Conservation (phyloP, 139 green algal species). For the Tetratostichococcus sp. region DNA sequence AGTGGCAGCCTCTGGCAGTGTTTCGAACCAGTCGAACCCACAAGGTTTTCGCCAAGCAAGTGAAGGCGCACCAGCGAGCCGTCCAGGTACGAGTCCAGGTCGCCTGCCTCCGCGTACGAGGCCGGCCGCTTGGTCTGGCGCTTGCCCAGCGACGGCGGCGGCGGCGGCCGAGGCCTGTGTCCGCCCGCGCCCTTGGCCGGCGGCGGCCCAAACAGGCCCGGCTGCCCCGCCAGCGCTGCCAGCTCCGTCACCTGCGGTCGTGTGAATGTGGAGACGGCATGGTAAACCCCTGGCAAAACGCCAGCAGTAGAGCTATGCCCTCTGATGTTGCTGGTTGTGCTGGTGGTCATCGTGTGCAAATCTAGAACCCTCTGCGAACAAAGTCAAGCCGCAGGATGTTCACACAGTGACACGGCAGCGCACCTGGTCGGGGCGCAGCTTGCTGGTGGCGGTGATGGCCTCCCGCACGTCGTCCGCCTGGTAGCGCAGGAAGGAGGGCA, state of each 20-base stretch:
- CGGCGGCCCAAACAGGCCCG: constrained; percentile 2
- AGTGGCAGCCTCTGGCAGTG: too few relatives aligned
- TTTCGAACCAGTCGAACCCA: too few relatives aligned
- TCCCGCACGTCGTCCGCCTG: constrained; percentile 25
- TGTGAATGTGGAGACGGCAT: too few relatives aligned
- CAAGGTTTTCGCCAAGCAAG: too few relatives aligned
- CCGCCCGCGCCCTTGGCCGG: background rate
- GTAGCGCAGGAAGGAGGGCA: constrained; percentile 36
- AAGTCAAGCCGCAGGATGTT: too few relatives aligned
- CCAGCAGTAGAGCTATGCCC: too few relatives aligned
- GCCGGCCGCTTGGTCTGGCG: background rate
- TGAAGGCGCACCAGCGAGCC: background rate
- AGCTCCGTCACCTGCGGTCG: constrained; percentile 8
- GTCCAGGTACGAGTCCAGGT: background rate
- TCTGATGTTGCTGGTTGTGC: too few relatives aligned
- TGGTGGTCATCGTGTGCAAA: too few relatives aligned
- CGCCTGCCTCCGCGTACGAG: background rate
- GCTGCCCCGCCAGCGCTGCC: constrained; percentile 14
- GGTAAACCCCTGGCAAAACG: too few relatives aligned
- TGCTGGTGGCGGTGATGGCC: constrained; percentile 16
- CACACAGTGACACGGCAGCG: too few relatives aligned
- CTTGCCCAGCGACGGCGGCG: background rate
- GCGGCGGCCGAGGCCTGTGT: background rate
- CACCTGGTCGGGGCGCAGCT: constrained; percentile 9
- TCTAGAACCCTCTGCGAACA: too few relatives aligned